Conservation (phyloP, 1,139 yeast species). For the Pichia sp. region DNA sequence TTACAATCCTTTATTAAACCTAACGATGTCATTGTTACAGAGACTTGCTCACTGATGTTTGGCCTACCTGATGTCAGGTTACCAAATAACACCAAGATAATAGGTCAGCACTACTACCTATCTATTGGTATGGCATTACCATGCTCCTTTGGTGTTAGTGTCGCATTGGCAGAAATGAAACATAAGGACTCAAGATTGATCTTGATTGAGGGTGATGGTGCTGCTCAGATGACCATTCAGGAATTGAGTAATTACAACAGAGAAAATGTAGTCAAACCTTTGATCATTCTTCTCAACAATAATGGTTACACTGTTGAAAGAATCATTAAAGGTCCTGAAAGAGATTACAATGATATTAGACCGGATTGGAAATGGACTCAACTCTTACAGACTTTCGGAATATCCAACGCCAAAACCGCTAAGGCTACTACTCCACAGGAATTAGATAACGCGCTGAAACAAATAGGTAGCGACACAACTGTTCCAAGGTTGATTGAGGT, state of each 20-base stretch:
- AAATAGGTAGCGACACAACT: constrained; percentile 32
- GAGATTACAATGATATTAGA: constrained; percentile 74
- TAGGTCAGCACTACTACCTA: constrained; percentile 69
- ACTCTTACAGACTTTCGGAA: constrained; percentile 67
- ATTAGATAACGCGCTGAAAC: constrained; percentile 36
- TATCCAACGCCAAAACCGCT: constrained; percentile 37
- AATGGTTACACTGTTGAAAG: constrained; percentile 87
- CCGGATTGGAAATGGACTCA: constrained; percentile 75
- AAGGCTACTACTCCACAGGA: constrained; percentile 36
- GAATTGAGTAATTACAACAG: constrained; percentile 70
- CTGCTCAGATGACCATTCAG: constrained; percentile 86
- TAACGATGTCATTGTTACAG: constrained; percentile 64
- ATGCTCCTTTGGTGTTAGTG: constrained; percentile 72
- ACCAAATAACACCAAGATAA: constrained; percentile 46
- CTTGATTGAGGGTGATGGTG: constrained; percentile 82
- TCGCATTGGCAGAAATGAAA: constrained; percentile 56
- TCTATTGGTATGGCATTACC: constrained; percentile 88
- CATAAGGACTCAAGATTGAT: constrained; percentile 48
- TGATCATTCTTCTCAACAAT: constrained; percentile 70
- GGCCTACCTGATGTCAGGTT: constrained; percentile 59
- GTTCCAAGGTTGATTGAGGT: constrained; percentile 50
- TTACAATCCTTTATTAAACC: constrained; percentile 42
- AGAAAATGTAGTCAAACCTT: constrained; percentile 50
- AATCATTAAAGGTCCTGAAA: constrained; percentile 69
- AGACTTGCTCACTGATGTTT: constrained; percentile 77